Evolutionary conservation across 1,284 basidiomycete genomes (phyloP).

Genomic region (Cryptococcus wingfieldii): DNA sequence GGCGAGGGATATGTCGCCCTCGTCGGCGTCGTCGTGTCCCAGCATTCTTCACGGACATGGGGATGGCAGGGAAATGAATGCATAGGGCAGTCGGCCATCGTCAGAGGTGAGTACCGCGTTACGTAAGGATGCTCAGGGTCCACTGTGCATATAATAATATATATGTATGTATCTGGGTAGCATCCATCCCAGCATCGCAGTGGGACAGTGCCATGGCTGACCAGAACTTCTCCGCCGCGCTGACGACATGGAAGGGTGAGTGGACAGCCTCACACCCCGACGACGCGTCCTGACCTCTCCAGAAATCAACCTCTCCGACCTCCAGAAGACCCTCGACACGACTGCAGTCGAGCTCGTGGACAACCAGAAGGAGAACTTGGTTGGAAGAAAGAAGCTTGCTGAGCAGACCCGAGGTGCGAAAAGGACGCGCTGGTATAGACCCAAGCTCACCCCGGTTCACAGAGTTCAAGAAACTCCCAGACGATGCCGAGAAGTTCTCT

Average conservation of each 20-base stretch:
- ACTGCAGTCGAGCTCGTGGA: constrained; percentile 94
- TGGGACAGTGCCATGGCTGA: constrained; percentile 35
- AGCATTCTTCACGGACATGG: background rate
- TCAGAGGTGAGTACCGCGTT: background rate
- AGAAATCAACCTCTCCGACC: constrained; percentile 82
- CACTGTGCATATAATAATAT: too few species aligned
- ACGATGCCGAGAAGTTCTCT: constrained; percentile 73
- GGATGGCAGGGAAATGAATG: background rate
- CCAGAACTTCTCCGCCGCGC: constrained; percentile 71
- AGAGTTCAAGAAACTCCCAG: constrained; percentile 91
- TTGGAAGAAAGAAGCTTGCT: constrained; percentile 86
- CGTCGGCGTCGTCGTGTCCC: background rate
- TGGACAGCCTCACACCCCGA: background rate
- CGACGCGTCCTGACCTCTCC: background rate
- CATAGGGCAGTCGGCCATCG: background rate
- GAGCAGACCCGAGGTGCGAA: constrained; percentile 82
- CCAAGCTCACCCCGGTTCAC: background rate
- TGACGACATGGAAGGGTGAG: constrained; percentile 81
- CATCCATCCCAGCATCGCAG: background rate
- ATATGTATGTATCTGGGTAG: too few species aligned
- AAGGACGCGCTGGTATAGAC: background rate
- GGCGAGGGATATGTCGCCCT: constrained; percentile 1
- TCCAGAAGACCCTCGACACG: constrained; percentile 85
- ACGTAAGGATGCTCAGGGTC: too few species aligned
- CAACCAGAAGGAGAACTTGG: constrained; percentile 91